Percentiles rank a stretch among this genome's conserved stretches.
phyloP scores from a whole-genome alignment of 2,329 filamentous ascomycete genomes.

The Aspergillus japonicus region DNA sequence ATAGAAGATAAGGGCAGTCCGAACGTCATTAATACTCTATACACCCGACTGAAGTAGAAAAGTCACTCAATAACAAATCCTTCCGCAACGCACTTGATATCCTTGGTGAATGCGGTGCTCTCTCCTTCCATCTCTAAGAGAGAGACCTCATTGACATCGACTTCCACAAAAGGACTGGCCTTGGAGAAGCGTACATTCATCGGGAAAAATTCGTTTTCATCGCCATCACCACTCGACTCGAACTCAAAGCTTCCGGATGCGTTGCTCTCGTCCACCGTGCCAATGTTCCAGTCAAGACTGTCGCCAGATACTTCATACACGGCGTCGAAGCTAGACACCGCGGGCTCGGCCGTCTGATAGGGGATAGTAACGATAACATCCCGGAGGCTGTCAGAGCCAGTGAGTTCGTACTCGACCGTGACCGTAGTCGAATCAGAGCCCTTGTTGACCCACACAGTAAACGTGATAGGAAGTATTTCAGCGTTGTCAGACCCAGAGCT shows the following conservation, averaged over 20 bases:
- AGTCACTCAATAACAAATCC: slow-evolving; percentile 47
- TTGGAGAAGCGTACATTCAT: slow-evolving; percentile 92
- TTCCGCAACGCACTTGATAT: slow-evolving; percentile 45
- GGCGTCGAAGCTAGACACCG: slow-evolving; percentile 89
- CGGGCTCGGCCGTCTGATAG: slow-evolving; percentile 78
- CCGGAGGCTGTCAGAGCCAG: slow-evolving; percentile 71
- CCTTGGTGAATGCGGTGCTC: slow-evolving; percentile 46
- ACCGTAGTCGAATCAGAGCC: slow-evolving; percentile 79
- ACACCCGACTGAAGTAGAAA: slow-evolving; percentile 24
- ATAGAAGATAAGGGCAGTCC: slow-evolving; percentile 20
- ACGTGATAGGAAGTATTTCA: slow-evolving; percentile 83
- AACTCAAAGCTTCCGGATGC: slow-evolving; percentile 89
- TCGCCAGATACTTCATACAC: slow-evolving; percentile 92
- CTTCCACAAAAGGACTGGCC: slow-evolving; percentile 80
- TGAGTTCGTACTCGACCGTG: slow-evolving; percentile 94
- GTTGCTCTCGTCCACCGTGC: slow-evolving; percentile 78
- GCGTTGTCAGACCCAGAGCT: slow-evolving; percentile 77
- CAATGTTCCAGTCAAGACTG: slow-evolving; percentile 90
- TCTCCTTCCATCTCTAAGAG: slow-evolving; percentile 48
- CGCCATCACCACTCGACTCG: slow-evolving; percentile 77
- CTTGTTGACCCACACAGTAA: slow-evolving; percentile 97
- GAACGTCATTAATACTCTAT: slow-evolving; percentile 42
- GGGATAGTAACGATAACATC: slow-evolving; percentile 89
- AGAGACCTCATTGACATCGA: slow-evolving; percentile 67
- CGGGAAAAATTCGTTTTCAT: slow-evolving; percentile 96